Percentiles rank a stretch among this genome's conserved stretches.
Conservation (phyloP, 371 early-diverging fungal genomes). For the Batrachochytrium dendrobatidis region DNA sequence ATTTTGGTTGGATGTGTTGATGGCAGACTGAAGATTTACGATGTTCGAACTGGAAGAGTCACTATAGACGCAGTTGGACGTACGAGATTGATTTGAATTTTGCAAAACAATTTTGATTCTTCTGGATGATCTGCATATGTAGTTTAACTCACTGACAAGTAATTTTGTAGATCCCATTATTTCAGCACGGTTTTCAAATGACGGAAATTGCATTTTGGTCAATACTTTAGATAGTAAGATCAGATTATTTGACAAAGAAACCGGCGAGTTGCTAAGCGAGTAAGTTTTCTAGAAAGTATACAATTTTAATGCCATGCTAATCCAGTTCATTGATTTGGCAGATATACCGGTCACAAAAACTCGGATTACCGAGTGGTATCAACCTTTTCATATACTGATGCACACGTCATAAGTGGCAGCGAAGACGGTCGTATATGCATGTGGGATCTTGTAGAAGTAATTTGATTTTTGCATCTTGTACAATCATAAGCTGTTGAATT, state of each 20-base stretch:
- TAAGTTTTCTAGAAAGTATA: constrained; percentile 28
- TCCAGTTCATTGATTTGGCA: constrained; percentile 11
- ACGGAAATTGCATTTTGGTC: constrained; percentile 69
- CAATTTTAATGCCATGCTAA: not conserved
- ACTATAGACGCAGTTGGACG: constrained; percentile 65
- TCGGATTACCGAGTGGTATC: constrained; percentile 65
- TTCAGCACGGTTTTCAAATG: constrained; percentile 61
- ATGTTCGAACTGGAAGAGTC: constrained; percentile 69
- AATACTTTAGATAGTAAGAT: constrained; percentile 67
- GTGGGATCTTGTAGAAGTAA: constrained; percentile 76
- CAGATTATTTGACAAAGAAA: constrained; percentile 73
- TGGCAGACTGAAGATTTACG: constrained; percentile 74
- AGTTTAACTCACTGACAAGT: not conserved
- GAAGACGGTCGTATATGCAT: constrained; percentile 81
- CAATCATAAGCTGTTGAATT: not conserved
- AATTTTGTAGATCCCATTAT: constrained; percentile 65
- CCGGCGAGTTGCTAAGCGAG: constrained; percentile 66
- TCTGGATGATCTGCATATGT: not conserved
- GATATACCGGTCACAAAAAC: constrained; percentile 76
- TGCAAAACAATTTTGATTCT: too few relatives aligned
- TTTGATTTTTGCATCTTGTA: constrained; percentile 26
- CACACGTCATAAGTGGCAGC: constrained; percentile 76
- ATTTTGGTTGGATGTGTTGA: constrained; percentile 79
- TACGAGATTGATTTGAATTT: constrained; percentile 34
- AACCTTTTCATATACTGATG: constrained; percentile 61